A percentile compares a stretch with the other conserved stretches of the same genome.
phyloP scores from a whole-genome alignment of 1,139 yeast species.

The Kurtzmaniella quercitrusa region DNA sequence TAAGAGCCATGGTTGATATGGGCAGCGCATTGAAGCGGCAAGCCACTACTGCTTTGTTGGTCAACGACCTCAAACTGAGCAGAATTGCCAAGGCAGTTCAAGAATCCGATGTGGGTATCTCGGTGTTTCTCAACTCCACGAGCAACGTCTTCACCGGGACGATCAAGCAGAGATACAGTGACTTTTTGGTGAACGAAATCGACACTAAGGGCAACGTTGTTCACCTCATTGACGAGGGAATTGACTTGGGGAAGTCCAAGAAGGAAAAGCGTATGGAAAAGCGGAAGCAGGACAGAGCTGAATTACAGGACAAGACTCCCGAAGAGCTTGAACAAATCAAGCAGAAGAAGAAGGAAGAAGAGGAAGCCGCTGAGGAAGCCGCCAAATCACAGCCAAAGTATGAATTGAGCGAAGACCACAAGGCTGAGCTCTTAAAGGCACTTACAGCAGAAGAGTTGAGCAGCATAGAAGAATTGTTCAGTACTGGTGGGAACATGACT shows the following conservation, averaged over 20 bases:
- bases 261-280: conserved; percentile 48
- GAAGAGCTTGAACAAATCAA: conserved; percentile 33
- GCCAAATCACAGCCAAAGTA: conserved; percentile 31
- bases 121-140: conserved; percentile 54
- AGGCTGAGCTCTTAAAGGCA: conserved; percentile 41
- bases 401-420: conserved; percentile 42
- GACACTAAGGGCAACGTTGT: conserved; percentile 64
- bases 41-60: background rate
- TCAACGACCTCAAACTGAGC: conserved; percentile 6
- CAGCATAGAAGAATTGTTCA: conserved; percentile 51
- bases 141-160: conserved; percentile 67
- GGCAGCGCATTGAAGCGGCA: conserved; percentile 1
- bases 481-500: conserved; percentile 55
- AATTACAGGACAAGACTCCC: conserved; percentile 28
- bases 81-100: conserved; percentile 15
- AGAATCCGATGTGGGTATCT: conserved; percentile 83
- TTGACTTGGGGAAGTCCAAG: conserved; percentile 47
- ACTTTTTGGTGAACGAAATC: conserved; percentile 89
- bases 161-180: conserved; percentile 88
- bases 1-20: background rate
- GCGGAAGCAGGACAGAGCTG: conserved; percentile 37
- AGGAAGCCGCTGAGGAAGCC: conserved; percentile 10
- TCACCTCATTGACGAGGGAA: conserved; percentile 72
- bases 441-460: conserved; percentile 59
- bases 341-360: conserved; percentile 22